Conservation (phyloP, 495 filamentous ascomycete genomes). For the Parachaetomium inaequale region DNA sequence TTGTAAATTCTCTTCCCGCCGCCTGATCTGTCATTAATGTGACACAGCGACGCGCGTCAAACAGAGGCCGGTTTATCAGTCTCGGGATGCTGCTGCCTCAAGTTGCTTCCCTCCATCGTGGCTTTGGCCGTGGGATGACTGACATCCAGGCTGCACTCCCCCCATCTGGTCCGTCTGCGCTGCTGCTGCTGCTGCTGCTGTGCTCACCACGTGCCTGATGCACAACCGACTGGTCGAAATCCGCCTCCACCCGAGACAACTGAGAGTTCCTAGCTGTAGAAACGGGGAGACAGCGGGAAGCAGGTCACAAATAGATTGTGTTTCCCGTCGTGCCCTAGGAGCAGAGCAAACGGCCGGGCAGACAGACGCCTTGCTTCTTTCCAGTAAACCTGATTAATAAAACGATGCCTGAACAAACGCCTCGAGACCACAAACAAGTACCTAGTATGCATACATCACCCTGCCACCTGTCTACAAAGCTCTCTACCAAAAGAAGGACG, state of each 20-base stretch:
- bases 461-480: no score
- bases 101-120: not conserved
- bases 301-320: not conserved
- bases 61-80: not conserved
- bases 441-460: no score
- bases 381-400: not conserved
- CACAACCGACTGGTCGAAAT: not conserved
- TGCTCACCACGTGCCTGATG: not conserved
- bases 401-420: no score
- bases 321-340: not conserved
- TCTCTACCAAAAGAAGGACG: not conserved
- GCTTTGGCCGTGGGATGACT: not conserved
- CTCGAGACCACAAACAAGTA: no score
- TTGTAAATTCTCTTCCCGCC: not conserved
- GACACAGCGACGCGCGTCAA: constrained; percentile 6
- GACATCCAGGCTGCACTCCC: not conserved
- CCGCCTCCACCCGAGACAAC: not conserved
- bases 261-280: not conserved
- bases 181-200: not conserved
- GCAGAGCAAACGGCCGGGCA: not conserved
- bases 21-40: not conserved
- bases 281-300: not conserved
- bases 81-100: not conserved
- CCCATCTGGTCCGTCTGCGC: not conserved
- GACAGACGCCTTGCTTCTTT: not conserved